Evolutionary conservation across 2,329 filamentous ascomycete species (phyloP).

Genomic region (Simplicillium aogashimaense): DNA sequence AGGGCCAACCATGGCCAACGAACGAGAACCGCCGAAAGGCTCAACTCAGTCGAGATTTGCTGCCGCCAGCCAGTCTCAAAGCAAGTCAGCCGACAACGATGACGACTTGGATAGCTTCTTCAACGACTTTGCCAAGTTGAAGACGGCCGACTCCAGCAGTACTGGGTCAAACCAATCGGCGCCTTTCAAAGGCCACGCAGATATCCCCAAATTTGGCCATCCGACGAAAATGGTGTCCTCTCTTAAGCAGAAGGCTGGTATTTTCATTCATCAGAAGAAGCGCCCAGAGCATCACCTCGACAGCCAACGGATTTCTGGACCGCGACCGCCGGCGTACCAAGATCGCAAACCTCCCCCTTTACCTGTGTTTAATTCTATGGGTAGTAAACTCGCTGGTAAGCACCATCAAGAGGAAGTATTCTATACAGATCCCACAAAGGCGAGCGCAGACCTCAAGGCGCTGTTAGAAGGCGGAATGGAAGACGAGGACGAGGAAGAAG

Average conservation of each 20-base stretch:
- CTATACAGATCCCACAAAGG: constrained; percentile 63
- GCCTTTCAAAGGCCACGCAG: constrained; percentile 10
- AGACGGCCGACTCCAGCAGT: constrained; percentile 6
- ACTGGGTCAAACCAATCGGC: constrained; percentile 9
- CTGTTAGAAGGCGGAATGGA: constrained; percentile 75
- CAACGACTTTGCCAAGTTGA: constrained; percentile 17
- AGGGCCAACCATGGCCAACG: constrained; percentile 32
- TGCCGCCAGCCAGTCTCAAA: constrained; percentile 17
- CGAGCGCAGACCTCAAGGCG: constrained; percentile 68
- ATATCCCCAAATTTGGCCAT: constrained; percentile 24
- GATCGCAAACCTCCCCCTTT: constrained; percentile 35
- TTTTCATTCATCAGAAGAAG: constrained; percentile 44
- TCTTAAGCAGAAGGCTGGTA: constrained; percentile 44
- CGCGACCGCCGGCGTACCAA: constrained; percentile 34
- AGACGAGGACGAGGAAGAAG: constrained; percentile 53
- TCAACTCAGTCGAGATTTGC: constrained; percentile 24
- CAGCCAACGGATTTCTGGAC: constrained; percentile 33
- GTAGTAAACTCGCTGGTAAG: constrained; percentile 4
- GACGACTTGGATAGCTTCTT: constrained; percentile 19
- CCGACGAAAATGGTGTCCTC: constrained; percentile 34
- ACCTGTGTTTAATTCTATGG: constrained; percentile 37
- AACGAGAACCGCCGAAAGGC: constrained; percentile 34
- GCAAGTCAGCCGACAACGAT: constrained; percentile 18
- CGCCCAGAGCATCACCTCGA: constrained; percentile 48
- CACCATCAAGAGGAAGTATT: constrained; percentile 34